These are phyloP conservation scores for Orobanche coerulescens DNA, from an alignment of 257 asterid genomes.

Conservation along the genomic window DNA sequence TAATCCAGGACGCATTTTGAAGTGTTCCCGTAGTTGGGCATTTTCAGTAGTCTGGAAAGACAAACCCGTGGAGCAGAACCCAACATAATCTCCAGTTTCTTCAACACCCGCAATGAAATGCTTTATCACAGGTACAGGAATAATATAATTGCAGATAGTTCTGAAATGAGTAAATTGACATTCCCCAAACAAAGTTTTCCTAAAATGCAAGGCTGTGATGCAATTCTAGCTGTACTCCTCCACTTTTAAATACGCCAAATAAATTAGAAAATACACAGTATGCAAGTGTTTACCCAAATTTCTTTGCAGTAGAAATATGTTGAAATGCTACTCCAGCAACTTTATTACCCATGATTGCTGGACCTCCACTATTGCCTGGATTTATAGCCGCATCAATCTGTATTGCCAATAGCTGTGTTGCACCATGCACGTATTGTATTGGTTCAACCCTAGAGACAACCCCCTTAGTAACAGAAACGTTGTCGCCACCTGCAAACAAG, in stretches of 20 bases:
- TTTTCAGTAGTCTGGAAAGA: slow-evolving; percentile 94
- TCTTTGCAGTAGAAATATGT: slow-evolving; percentile 95
- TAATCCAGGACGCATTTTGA: slow-evolving; percentile 54
- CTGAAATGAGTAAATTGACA: too few species aligned
- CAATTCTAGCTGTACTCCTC: too few species aligned
- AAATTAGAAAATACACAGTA: too few species aligned
- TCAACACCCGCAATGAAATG: slow-evolving; percentile 83
- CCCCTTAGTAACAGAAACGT: slow-evolving; percentile 95
- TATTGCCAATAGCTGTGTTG: slow-evolving; percentile 82
- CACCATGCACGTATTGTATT: slow-evolving; percentile 92
- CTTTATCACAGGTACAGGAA: slow-evolving; percentile 90
- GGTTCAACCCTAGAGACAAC: slow-evolving; percentile 97
- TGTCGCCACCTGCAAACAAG: slow-evolving; percentile 71
- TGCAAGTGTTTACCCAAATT: too few species aligned
- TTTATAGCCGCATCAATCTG: slow-evolving; percentile 99
- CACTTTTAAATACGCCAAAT: too few species aligned
- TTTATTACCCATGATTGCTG: slow-evolving; percentile 93
- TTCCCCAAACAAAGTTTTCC: too few species aligned
- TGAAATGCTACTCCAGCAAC: slow-evolving; percentile 99
- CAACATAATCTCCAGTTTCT: slow-evolving; percentile 76
- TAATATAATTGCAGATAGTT: too few species aligned
- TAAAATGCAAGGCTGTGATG: too few species aligned
- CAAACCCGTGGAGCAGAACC: slow-evolving; percentile 91
- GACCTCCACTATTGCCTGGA: slow-evolving; percentile 99
- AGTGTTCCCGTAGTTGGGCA: slow-evolving; percentile 70